A percentile compares a stretch with the other conserved stretches of the same genome.
These are phyloP conservation scores for Talaromyces sp. DNA, from an alignment of 2,329 filamentous ascomycete species.

Conservation along the genomic window DNA sequence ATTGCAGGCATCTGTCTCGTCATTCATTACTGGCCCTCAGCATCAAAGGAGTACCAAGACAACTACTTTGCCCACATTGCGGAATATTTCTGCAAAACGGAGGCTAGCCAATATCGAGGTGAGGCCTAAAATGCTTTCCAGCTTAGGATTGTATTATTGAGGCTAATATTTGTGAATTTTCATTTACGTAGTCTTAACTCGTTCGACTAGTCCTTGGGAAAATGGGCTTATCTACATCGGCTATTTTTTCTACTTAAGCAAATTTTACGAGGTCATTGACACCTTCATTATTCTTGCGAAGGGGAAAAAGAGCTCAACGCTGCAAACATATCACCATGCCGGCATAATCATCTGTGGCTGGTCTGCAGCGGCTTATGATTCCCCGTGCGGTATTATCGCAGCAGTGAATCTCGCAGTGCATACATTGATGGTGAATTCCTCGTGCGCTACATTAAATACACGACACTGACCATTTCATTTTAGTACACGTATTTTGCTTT, in stretches of 20 bases:
- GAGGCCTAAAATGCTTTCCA: too few relatives aligned
- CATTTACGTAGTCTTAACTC: constrained; percentile 1
- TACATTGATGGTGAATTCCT: constrained; percentile 17
- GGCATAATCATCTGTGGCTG: constrained; percentile 17
- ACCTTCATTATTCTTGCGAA: constrained; percentile 16
- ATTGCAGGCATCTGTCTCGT: background rate
- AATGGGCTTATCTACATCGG: constrained; percentile 9
- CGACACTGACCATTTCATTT: background rate
- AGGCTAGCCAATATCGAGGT: constrained; percentile 11
- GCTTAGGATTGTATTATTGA: too few relatives aligned
- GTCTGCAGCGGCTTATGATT: constrained; percentile 11
- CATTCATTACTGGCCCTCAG: background rate
- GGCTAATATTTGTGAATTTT: too few relatives aligned
- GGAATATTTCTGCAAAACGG: constrained; percentile 13
- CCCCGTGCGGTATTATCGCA: constrained; percentile 6
- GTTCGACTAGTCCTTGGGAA: constrained; percentile 2
- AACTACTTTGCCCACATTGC: constrained; percentile 4
- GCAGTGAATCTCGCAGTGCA: constrained; percentile 13
- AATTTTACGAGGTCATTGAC: constrained; percentile 20
- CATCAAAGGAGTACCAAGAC: background rate
- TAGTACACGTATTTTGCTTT: constrained; percentile 19
- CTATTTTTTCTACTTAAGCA: constrained; percentile 20
- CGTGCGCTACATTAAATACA: background rate
- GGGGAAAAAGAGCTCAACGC: constrained; percentile 17
- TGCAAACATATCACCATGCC: constrained; percentile 22